Evolutionary conservation across 305 asterid genomes (phyloP).

Genomic region (Euphrasia arctica): DNA sequence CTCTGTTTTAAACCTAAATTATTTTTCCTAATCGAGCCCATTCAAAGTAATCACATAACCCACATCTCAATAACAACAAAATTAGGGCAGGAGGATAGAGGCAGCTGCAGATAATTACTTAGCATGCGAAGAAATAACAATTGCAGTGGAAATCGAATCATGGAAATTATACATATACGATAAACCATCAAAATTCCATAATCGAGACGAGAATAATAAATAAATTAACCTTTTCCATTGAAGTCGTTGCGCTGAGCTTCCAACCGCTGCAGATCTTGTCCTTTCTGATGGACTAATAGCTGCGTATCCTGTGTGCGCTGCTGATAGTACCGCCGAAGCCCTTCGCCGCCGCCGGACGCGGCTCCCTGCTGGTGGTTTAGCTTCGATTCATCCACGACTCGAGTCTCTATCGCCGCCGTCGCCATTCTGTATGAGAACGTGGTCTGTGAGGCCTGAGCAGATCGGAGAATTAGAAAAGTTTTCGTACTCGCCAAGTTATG

Average conservation of each 20-base stretch:
- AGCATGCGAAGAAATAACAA: no score
- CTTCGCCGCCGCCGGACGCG: slow-evolving; percentile 58
- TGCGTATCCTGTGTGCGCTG: slow-evolving; percentile 88
- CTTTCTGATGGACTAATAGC: slow-evolving; percentile 69
- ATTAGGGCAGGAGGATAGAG: no score
- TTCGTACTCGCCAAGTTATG: slow-evolving; percentile 36
- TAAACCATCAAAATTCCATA: background rate
- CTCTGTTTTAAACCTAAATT: background rate
- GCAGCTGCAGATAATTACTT: no score
- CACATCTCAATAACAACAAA: background rate
- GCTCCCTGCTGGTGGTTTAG: slow-evolving; percentile 42
- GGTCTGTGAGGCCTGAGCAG: slow-evolving; percentile 18
- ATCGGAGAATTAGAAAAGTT: slow-evolving; percentile 26
- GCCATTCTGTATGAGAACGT: slow-evolving; percentile 32
- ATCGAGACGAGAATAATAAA: background rate
- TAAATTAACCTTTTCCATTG: slow-evolving; percentile 44
- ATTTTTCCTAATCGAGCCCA: background rate
- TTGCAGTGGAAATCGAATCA: no score
- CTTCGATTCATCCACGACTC: slow-evolving; percentile 40
- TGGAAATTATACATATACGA: no score
- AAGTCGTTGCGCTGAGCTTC: slow-evolving; percentile 94
- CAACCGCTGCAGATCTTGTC: slow-evolving; percentile 80
- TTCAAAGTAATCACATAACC: background rate
- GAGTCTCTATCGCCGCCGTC: slow-evolving; percentile 41
- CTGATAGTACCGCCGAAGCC: slow-evolving; percentile 50